Evolutionary conservation across 2,329 filamentous ascomycete species (phyloP), one percentile per base, ranked within the genome.

Genomic region (Trichoderma polysporum): DNA sequence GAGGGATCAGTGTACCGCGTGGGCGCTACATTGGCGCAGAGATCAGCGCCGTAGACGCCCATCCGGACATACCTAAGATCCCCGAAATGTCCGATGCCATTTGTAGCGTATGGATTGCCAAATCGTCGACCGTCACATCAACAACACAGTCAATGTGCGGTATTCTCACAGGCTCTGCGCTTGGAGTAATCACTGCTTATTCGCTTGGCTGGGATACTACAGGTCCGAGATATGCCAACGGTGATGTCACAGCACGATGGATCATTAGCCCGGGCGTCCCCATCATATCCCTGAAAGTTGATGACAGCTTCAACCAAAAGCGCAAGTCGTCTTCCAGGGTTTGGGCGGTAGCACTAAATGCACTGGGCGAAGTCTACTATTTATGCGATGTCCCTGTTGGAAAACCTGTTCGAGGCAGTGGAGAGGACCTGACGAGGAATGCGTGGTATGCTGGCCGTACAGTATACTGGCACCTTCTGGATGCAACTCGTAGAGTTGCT

Each of bases 301-400:
- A 99, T 73, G 93, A 97, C 31, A 88, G 88, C 61, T 95, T 93
- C 77, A 94, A 85, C 57, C 77, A 84, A 29, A 90, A 88, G 71
- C 89, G 94, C 33, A 89, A 90, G 74, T 81, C 85, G 4, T 82
- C 89, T 58, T 86, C 87, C 13, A 89, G 94, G 31, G 86, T 95
- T 13, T 98, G 93, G 93, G 93, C 92, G n/a, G 90, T 94, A 49
- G 92, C 88, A n/a, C 79, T 99, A 61, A 99, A 99, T 76, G 94
- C 95, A 0, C 82, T 99, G 9, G 95, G 95, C 1, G 95, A 99
- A 76, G 82, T 97, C 0, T 98, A 90, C 77, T 97, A 94, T 72
- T 82, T 98, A 1, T 90, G 86, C 1, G 88, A 92, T 57, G 83
- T 90, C 7, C 93, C 92, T 0, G 83, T 84, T 39, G 81, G 85